Evolutionary conservation across 768 basidiomycete species (phyloP).

Genomic region (Piloderma croceum): DNA sequence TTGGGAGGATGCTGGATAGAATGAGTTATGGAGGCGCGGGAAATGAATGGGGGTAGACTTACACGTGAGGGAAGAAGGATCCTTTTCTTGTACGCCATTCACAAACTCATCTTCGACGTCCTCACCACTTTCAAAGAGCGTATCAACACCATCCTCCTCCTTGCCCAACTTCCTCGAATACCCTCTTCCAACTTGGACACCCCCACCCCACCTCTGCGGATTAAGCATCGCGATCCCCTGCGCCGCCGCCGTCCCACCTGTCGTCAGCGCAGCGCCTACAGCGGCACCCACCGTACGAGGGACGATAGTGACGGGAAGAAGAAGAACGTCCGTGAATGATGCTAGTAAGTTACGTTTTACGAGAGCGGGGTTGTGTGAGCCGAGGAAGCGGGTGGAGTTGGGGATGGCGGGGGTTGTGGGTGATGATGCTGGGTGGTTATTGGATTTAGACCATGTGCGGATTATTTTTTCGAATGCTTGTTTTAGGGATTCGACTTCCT

Average conservation of each 20-base stretch:
- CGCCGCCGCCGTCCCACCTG: constrained; percentile 71
- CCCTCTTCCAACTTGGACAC: constrained; percentile 20
- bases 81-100: neutral
- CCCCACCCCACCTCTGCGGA: constrained; percentile 77
- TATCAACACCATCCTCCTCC: constrained; percentile 30
- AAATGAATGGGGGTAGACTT: no score
- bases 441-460: constrained; percentile 51
- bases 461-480: constrained; percentile 68
- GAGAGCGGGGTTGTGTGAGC: constrained; percentile 81
- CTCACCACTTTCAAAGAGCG: constrained; percentile 47
- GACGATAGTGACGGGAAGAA: constrained; percentile 94
- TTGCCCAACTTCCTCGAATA: constrained; percentile 35
- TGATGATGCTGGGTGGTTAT: neutral
- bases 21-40: no score
- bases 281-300: constrained; percentile 60
- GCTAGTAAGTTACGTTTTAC: constrained; percentile 91
- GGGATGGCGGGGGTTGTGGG: neutral
- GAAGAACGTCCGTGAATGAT: constrained; percentile 82
- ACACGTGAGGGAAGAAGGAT: no score
- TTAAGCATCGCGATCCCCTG: constrained; percentile 88
- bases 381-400: constrained; percentile 58
- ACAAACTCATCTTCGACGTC: constrained; percentile 31
- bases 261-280: constrained; percentile 62
- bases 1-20: constrained; percentile 2
- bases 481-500: constrained; percentile 83